phyloP scores from a whole-genome alignment of 805 yeast genomes.

The Yarrowia yakushimensis region DNA sequence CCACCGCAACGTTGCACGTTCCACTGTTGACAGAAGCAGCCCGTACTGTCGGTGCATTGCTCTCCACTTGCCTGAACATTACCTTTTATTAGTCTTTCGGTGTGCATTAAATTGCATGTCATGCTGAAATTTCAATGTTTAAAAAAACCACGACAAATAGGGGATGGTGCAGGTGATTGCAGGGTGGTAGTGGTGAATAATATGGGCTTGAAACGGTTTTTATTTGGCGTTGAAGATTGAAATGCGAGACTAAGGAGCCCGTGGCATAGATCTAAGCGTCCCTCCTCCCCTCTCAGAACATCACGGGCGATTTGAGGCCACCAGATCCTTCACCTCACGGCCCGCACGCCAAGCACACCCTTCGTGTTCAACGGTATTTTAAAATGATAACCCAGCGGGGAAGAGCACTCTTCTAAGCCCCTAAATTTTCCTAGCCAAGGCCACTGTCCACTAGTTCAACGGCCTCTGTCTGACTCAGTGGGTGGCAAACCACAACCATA shows the following conservation, averaged over 20 bases:
- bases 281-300: not conserved
- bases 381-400: not conserved
- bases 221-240: no score
- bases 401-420: not conserved
- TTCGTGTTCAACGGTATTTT: conserved; percentile 8
- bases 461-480: not conserved
- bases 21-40: no score
- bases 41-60: no score
- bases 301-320: not conserved
- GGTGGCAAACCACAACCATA: no score
- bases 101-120: conserved; percentile 2
- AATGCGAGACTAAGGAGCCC: not conserved
- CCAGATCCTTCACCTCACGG: not conserved
- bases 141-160: not conserved
- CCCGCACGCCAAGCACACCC: conserved; percentile 8
- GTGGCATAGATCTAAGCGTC: not conserved
- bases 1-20: no score
- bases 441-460: not conserved
- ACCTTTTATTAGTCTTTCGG: not conserved
- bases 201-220: not conserved
- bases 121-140: not conserved
- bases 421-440: not conserved
- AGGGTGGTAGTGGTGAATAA: not conserved
- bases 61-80: conserved; percentile 16
- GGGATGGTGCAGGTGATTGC: not conserved